Base-by-base conservation (phyloP, 1,139 yeast species). In the Debaryomyces udenii region DNA sequence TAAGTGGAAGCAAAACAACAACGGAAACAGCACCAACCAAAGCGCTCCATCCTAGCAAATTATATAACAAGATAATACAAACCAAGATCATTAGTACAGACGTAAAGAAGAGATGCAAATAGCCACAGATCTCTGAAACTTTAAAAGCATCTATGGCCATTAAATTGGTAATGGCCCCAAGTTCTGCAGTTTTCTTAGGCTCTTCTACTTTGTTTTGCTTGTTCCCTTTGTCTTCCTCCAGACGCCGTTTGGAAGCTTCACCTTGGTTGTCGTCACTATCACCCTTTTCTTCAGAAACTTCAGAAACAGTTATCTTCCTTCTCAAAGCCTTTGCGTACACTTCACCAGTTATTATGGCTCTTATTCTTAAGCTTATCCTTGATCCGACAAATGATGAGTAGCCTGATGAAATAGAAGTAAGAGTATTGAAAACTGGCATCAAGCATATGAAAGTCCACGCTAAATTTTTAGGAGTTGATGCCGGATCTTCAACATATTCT, bases 131-230 rank as follows among this genome's bases (percentile, higher is more conserved):
- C 66, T 90, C 97, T 28, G 96, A 83, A 17, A 91, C 89, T 61
- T 90, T 89, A 67, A 86, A 89, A 6, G 98, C 93, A 68, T 91
- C 99, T 40, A 91, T 90, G 27, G 97, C 89, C 96, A 91, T 90
- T 53, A 91, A 75, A 59, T 91, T 91, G 57, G 93, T 90, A 50
- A 93, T 88, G 7, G 96, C 93, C 51, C 99, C 99, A 44, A 88
- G 62, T 58, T 89, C 93, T 17, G 87, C 83, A 32, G 87, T 82
- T 31, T 78, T 69, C 37, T 72, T 68, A 2, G 61, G 55, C 15
- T 66, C 68, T 42, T 65, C 70, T 34, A 66, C 68, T 31, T 50
- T 50, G 9, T 45, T 50, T 2, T 40, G 35, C 41, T 46, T 46
- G 6, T 48, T 45, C 44, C 40, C 2, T 52, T 52, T 4, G 17